phyloP scores from a whole-genome alignment of 2,329 filamentous ascomycete genomes.

The Fusarium humuli region DNA sequence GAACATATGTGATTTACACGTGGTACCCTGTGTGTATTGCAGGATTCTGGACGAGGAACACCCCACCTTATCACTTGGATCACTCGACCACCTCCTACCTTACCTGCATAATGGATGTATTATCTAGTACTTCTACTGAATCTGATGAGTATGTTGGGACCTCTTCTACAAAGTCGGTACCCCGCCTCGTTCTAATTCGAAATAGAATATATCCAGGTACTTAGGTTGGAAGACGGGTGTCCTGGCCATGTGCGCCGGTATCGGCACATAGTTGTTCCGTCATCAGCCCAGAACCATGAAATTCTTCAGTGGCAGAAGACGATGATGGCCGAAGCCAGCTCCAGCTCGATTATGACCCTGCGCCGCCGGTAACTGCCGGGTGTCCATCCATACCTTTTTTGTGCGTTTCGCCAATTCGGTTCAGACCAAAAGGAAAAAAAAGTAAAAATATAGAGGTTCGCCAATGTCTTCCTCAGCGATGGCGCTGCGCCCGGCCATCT shows the following conservation, averaged over 20 bases:
- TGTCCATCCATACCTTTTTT: slow-evolving; percentile 3
- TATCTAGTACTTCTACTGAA: background rate
- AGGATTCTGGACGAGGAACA: rapidly evolving
- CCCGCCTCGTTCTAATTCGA: background rate
- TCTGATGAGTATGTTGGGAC: background rate
- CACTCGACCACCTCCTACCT: background rate
- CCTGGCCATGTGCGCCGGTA: background rate
- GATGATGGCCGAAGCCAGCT: slow-evolving; percentile 13
- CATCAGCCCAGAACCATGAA: slow-evolving; percentile 42
- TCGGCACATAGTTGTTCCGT: slow-evolving; percentile 41
- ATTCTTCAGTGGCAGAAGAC: slow-evolving; percentile 37
- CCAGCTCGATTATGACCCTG: slow-evolving; percentile 44
- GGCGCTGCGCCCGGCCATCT: slow-evolving; percentile 40
- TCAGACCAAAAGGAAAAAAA: background rate
- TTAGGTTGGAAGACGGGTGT: background rate
- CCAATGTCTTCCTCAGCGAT: slow-evolving; percentile 39
- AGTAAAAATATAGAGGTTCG: background rate
- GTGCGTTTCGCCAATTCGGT: background rate
- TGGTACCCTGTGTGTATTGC: slow-evolving; percentile 16
- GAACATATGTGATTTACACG: slow-evolving; percentile 21
- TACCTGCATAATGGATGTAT: background rate
- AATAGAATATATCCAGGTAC: background rate
- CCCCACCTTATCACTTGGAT: slow-evolving; percentile 12
- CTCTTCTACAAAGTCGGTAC: background rate
- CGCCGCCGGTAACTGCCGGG: slow-evolving; percentile 43